phyloP scores from a whole-genome alignment of 2,329 filamentous ascomycete species.

The Aspergillus carbonarius region DNA sequence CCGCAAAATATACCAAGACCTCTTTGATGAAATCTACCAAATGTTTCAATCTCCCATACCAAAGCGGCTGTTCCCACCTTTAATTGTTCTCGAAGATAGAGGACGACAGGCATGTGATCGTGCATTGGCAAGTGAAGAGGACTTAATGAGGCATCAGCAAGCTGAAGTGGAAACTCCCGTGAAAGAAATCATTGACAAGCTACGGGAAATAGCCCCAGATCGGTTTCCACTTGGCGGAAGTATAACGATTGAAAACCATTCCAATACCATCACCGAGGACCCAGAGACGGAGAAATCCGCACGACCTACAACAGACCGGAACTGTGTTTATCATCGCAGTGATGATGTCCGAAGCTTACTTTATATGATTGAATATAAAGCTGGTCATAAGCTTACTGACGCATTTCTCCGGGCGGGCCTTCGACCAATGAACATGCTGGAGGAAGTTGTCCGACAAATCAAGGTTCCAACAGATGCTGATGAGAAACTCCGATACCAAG shows the following conservation, averaged over 20 bases:
- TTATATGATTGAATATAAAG: conserved; percentile 9
- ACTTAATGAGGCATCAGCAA: background rate
- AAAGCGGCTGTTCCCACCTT: background rate
- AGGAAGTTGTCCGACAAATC: conserved; percentile 4
- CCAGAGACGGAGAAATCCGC: background rate
- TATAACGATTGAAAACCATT: conserved; percentile 4
- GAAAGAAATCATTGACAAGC: conserved; percentile 1
- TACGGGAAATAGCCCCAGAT: background rate
- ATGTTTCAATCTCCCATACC: background rate
- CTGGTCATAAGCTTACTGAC: conserved; percentile 6
- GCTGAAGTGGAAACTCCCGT: conserved; percentile 7
- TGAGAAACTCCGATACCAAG: conserved; percentile 3
- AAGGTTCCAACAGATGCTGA: background rate
- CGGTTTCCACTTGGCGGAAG: background rate
- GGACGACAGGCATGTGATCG: background rate
- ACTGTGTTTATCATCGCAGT: background rate
- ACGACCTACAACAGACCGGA: background rate
- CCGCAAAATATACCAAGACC: background rate
- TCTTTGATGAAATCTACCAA: conserved; percentile 7
- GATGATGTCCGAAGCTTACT: background rate
- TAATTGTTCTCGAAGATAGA: conserved; percentile 1
- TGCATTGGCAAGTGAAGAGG: conserved; percentile 2
- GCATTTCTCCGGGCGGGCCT: conserved; percentile 1
- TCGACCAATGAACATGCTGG: background rate
- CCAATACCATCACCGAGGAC: conserved; percentile 5